phyloP scores from a whole-genome alignment of 78 protist genomes.

The Dictyostelium intermedium region DNA sequence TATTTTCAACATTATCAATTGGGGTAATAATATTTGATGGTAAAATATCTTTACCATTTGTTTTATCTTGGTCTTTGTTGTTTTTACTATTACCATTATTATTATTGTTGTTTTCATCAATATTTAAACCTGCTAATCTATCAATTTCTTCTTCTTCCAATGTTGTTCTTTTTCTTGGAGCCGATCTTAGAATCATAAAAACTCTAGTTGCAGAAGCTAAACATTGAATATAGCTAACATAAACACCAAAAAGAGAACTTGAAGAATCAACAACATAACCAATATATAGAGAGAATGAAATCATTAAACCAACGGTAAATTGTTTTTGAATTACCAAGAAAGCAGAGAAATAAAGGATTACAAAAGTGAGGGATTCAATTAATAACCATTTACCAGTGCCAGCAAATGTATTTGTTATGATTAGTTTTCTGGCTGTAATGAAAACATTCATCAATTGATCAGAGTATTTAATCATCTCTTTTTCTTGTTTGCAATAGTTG shows the following conservation, averaged over 20 bases:
- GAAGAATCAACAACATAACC: constrained; percentile 74
- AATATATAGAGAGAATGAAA: constrained; percentile 50
- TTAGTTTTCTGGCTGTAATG: constrained; percentile 40
- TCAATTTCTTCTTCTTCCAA: constrained; percentile 15
- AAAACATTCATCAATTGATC: neutral
- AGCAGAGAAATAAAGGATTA: constrained; percentile 54
- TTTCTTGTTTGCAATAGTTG: constrained; percentile 55
- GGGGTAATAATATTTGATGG: neutral
- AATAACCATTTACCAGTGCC: constrained; percentile 54
- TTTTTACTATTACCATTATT: neutral
- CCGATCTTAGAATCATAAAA: constrained; percentile 56
- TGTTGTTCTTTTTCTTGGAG: constrained; percentile 53
- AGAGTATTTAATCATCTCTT: constrained; percentile 2
- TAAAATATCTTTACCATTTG: neutral
- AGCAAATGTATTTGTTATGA: constrained; percentile 41
- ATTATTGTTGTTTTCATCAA: neutral
- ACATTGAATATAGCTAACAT: constrained; percentile 65
- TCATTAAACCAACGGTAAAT: constrained; percentile 64
- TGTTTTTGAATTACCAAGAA: constrained; percentile 34
- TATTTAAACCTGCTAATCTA: neutral
- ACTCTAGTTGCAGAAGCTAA: constrained; percentile 60
- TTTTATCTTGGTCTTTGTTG: neutral
- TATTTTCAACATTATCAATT: neutral
- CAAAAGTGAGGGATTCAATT: constrained; percentile 49
- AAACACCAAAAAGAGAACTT: constrained; percentile 52